Conservation (phyloP, 345 rosid genomes). For the Linum usitatissimum region DNA sequence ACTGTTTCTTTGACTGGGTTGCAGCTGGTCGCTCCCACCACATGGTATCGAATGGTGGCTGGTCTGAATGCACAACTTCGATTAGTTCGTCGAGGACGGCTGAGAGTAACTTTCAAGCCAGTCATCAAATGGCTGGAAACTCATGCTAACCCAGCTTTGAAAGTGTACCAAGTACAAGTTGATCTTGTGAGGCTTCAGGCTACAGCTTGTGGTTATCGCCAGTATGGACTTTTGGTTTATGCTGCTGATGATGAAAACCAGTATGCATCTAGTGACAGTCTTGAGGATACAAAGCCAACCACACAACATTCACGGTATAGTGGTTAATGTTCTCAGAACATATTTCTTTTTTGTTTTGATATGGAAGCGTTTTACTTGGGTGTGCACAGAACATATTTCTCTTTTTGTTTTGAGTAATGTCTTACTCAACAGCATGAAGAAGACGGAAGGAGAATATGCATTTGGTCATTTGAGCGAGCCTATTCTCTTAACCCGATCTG, state of each 20-base stretch:
- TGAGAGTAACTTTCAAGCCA: constrained; percentile 54
- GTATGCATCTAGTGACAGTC: constrained; percentile 24
- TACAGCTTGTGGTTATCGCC: constrained; percentile 69
- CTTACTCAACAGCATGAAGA: constrained; percentile 31
- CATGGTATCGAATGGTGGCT: constrained; percentile 90
- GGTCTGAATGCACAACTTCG: constrained; percentile 97
- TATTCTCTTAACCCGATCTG: constrained; percentile 31
- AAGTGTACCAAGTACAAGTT: constrained; percentile 44
- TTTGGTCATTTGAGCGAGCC: constrained; percentile 34
- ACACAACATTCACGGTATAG: constrained; percentile 49
- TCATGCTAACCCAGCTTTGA: constrained; percentile 80
- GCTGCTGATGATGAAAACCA: constrained; percentile 42
- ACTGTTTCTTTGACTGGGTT: constrained; percentile 14
- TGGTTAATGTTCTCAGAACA: background rate
- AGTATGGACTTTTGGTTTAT: constrained; percentile 73
- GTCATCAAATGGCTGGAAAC: constrained; percentile 84
- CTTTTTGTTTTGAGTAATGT: constrained; percentile 19
- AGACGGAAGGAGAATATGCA: constrained; percentile 25
- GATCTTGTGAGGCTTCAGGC: constrained; percentile 97
- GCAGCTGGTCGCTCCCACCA: constrained; percentile 77
- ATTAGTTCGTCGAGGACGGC: constrained; percentile 72
- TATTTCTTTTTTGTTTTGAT: constrained; percentile 7
- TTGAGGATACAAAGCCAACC: constrained; percentile 27
- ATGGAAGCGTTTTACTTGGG: background rate
- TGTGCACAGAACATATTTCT: background rate